Base-by-base conservation (phyloP, 2,329 filamentous ascomycete species). In the Piedraia hortae region DNA sequence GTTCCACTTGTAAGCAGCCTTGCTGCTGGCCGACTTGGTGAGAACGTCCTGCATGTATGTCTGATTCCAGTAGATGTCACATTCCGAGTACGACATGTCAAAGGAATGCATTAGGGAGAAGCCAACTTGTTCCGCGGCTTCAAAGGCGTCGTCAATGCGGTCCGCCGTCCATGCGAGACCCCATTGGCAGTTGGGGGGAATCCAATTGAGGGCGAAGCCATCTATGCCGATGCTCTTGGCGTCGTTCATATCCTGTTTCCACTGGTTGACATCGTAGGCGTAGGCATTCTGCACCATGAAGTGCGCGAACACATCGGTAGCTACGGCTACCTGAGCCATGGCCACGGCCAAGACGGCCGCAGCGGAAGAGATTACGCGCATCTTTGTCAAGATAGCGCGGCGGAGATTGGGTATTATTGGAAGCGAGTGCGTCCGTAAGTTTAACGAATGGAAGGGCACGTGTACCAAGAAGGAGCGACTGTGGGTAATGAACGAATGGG, bases 21-120 rank as follows among this genome's bases (percentile, higher is more conserved):
- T 31, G 31, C 33, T 42, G 18, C 32, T 30, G 11, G 40, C 34
- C 28, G 42, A 34, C 23, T 37, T 39, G 10, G 30, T 29, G 25
- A 46, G 34, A 23, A 39, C 36, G 12, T 35, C 30, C 15, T 37
- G 27, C 39, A 45, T 44, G 31, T 36, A 44, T 8, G 37, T 39
- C 28, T 33, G 31, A 35, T 44, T 45, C 43, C 43, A 46, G 34
- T 37, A 43, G 18, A 28, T 23, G 26, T 38, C 31, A 33, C 42
- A 45, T 9, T 30, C 24, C 21, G 31, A 33, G 27, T 38, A 43
- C 32, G 35, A 43, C 43, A 45, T 45, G 31, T 46, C 43, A 31
- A 46, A 46, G 10, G 43, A 45, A 28, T 39, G 35, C 28, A 43
- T 37, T 28, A 46, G 34, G 29, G 38, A 37, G 35, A 46, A 46